These are phyloP conservation scores for Zygoascus biomembranicola DNA, from an alignment of 805 yeast species.

Conservation along the genomic window DNA sequence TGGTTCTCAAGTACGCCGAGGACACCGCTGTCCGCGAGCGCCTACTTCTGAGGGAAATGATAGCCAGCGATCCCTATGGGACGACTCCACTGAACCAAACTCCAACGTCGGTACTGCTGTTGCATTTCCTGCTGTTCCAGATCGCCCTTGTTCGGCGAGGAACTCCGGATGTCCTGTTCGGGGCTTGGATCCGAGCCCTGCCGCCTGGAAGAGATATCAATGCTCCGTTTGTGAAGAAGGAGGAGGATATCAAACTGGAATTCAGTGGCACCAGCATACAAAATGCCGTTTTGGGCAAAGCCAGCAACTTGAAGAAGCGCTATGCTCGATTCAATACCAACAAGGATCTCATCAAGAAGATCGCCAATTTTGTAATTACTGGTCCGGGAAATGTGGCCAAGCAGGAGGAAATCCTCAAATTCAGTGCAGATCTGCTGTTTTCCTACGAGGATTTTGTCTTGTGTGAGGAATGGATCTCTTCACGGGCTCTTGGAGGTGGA, in stretches of 20 bases:
- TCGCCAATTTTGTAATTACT: conserved; percentile 6
- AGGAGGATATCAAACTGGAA: conserved; percentile 16
- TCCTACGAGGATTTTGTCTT: conserved; percentile 23
- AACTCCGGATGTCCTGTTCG: conserved; percentile 13
- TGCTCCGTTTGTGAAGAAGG: conserved; percentile 25
- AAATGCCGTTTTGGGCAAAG: conserved; percentile 21
- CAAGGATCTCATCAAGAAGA: conserved; percentile 6
- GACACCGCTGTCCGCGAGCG: not conserved
- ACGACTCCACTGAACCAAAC: not conserved
- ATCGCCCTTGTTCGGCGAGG: conserved; percentile 12
- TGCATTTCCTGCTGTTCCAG: conserved; percentile 13
- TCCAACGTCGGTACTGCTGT: conserved; percentile 3
- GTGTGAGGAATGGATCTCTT: conserved; percentile 30
- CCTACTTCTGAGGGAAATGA: conserved; percentile 2
- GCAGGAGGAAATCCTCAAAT: not conserved
- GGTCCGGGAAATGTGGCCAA: conserved; percentile 5
- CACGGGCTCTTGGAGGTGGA: conserved; percentile 27
- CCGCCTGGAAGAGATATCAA: conserved; percentile 22
- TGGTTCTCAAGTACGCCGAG: conserved; percentile 7
- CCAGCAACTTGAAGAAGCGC: conserved; percentile 14
- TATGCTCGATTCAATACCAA: conserved; percentile 16
- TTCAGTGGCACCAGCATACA: conserved; percentile 20
- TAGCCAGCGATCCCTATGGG: conserved; percentile 1
- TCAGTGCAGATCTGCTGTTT: not conserved
- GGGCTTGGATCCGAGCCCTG: conserved; percentile 19